These are phyloP conservation scores for Ophiobolus disseminans DNA, from an alignment of 2,329 filamentous ascomycete genomes.

Conservation along the genomic window DNA sequence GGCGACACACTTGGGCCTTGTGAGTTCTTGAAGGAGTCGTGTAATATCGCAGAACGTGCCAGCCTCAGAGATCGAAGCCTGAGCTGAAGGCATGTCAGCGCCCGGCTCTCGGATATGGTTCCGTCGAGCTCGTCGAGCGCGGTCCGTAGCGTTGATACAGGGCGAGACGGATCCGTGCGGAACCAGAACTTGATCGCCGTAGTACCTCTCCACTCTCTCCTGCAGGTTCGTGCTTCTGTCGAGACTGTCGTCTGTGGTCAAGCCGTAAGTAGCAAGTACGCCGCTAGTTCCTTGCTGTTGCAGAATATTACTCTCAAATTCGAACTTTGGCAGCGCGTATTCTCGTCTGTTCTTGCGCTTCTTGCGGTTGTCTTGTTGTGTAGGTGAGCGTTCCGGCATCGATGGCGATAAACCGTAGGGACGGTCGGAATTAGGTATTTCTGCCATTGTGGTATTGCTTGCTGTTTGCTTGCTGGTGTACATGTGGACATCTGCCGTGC, in stretches of 20 bases:
- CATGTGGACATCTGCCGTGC: no score
- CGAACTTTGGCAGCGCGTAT: background rate
- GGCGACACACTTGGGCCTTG: background rate
- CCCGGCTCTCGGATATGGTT: background rate
- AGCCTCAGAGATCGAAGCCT: background rate
- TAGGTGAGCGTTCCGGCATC: no score
- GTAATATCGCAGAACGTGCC: background rate
- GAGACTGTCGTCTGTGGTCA: no score
- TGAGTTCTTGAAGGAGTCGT: background rate
- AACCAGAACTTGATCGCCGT: background rate
- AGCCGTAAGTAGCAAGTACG: no score
- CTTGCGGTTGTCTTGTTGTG: no score
- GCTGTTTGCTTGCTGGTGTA: no score
- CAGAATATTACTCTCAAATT: no score
- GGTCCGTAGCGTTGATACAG: constrained; percentile 1
- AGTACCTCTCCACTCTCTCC: background rate
- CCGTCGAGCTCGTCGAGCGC: background rate
- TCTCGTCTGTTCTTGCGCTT: background rate
- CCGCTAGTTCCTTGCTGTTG: no score
- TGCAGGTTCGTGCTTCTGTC: no score
- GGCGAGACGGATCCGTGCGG: background rate
- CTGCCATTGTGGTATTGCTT: no score
- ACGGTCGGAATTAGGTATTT: no score
- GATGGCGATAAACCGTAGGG: no score
- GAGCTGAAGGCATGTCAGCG: background rate